phyloP scores from a whole-genome alignment of 2,329 filamentous ascomycete species.

The Penicillium sp. region DNA sequence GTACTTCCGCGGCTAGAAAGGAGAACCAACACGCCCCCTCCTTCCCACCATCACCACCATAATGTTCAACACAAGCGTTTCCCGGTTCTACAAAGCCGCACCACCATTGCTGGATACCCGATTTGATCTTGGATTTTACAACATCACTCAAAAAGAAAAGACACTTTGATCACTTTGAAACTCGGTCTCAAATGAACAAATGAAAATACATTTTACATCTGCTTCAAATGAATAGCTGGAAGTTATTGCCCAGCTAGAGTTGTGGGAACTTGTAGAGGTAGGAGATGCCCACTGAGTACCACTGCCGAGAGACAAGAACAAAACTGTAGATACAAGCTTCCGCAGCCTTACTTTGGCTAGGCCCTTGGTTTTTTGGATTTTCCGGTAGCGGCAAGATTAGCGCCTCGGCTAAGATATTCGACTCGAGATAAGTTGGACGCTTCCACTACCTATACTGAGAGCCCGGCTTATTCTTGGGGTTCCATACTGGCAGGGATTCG shows the following conservation, averaged over 20 bases:
- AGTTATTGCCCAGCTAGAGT: slow-evolving; percentile 53
- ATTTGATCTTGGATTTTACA: slow-evolving; percentile 27
- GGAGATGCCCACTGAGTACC: slow-evolving; percentile 57
- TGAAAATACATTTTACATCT: neutral
- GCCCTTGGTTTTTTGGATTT: too few relatives aligned
- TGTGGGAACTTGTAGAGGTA: slow-evolving; percentile 57
- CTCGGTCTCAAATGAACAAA: neutral
- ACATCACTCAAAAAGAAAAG: slow-evolving; percentile 7
- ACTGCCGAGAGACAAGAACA: slow-evolving; percentile 57
- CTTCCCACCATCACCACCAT: slow-evolving; percentile 12
- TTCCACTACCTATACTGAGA: too few relatives aligned
- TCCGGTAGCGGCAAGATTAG: too few relatives aligned
- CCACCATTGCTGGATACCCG: slow-evolving; percentile 36
- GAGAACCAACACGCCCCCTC: slow-evolving; percentile 9
- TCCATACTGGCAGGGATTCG: too few relatives aligned
- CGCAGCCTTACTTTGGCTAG: too few relatives aligned
- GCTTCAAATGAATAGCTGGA: slow-evolving; percentile 28
- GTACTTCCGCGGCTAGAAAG: slow-evolving; percentile 7
- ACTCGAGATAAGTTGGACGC: too few relatives aligned
- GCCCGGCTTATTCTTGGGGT: too few relatives aligned
- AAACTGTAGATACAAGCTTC: slow-evolving; percentile 36
- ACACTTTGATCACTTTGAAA: neutral
- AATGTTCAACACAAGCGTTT: slow-evolving; percentile 33
- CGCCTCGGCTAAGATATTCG: too few relatives aligned
- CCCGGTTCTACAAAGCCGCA: slow-evolving; percentile 19